These are phyloP conservation scores for Wickerhamiella parazyma DNA, from an alignment of 805 yeast species.

Conservation along the genomic window DNA sequence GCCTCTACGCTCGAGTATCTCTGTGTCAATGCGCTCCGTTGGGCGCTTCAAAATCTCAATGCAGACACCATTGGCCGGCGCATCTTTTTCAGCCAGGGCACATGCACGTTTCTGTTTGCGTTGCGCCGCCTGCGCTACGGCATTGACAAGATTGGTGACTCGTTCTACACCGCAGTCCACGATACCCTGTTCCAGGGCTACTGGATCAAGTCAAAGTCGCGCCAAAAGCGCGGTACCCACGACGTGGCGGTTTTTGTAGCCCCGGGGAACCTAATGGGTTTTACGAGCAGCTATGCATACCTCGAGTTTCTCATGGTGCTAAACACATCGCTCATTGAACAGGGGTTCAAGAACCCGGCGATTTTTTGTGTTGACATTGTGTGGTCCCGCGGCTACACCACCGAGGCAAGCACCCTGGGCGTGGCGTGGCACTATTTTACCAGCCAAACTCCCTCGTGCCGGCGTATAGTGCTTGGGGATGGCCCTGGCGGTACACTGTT, in stretches of 20 bases:
- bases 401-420: slow-evolving; percentile 1
- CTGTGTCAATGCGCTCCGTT: slow-evolving; percentile 16
- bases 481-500: slow-evolving; percentile 37
- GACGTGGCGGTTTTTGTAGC: slow-evolving; percentile 34
- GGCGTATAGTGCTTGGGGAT: slow-evolving; percentile 32
- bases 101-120: slow-evolving; percentile 17
- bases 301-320: slow-evolving; percentile 33
- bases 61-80: slow-evolving; percentile 16
- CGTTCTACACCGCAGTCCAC: slow-evolving; percentile 13
- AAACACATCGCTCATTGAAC: slow-evolving; percentile 31
- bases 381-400: slow-evolving; percentile 7
- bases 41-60: slow-evolving; percentile 19
- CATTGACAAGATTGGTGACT: slow-evolving; percentile 23
- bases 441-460: slow-evolving; percentile 20
- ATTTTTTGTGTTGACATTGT: slow-evolving; percentile 29
- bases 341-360: slow-evolving; percentile 39
- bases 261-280: slow-evolving; percentile 28
- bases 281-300: slow-evolving; percentile 32
- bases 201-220: slow-evolving; percentile 26
- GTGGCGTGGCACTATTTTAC: slow-evolving; percentile 28
- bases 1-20: slow-evolving; percentile 18
- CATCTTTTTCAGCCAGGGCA: slow-evolving; percentile 17
- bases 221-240: slow-evolving; percentile 17
- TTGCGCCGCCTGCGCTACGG: slow-evolving; percentile 23
- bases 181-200: slow-evolving; percentile 24